Base-by-base conservation (phyloP, 768 basidiomycete genomes). In the Steccherinum ochraceum region DNA sequence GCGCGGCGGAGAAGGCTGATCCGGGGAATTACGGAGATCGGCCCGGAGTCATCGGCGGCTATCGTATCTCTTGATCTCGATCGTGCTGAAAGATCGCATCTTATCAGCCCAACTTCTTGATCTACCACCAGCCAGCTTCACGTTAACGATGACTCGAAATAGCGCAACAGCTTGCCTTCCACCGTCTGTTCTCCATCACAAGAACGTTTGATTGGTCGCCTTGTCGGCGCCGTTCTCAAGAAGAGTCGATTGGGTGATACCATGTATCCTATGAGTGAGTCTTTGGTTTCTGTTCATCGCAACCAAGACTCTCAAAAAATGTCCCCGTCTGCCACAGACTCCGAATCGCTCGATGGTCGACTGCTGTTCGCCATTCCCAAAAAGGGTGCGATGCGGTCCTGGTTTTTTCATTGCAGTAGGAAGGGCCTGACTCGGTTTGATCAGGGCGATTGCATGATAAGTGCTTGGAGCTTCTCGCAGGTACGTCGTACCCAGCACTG, bases 301-400 rank as follows among this genome's bases (percentile, higher is more conserved):
- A 7, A 35, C 30, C 7, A 16, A 35, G 30, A 7, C 16, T 16
- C 30, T 16, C 30, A 35, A 16, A 35, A 35, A 35, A 35, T 35
- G 30, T 7, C 30, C 7, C 30, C 30, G 7, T 35, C 30, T 7
- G 7, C 30, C 30, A 7, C 30, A 80, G 84, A 93, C 65, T 65
- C 78, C n/a, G 89, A 93, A 57, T 70, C 84, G 18, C 77, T 98
- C 49, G 78, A 90, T 54, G 93, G 91, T 44, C 81, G 93, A 40
- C 64, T 95, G 54, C 74, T 99, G 35, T 95, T 99, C 59, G 95
- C 94, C 7, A 90, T 99, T 59, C 95, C 95, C 1, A 98, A 98
- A 76, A 99, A 98, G 81, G 95, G 95, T 85, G n/a, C n/a, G n/a
- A 56, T 44, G 57, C 60, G n/a, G 18, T 5, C 35, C 39, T 45